Conservation (phyloP, 345 rosid species). For the Salix arbutifolia region DNA sequence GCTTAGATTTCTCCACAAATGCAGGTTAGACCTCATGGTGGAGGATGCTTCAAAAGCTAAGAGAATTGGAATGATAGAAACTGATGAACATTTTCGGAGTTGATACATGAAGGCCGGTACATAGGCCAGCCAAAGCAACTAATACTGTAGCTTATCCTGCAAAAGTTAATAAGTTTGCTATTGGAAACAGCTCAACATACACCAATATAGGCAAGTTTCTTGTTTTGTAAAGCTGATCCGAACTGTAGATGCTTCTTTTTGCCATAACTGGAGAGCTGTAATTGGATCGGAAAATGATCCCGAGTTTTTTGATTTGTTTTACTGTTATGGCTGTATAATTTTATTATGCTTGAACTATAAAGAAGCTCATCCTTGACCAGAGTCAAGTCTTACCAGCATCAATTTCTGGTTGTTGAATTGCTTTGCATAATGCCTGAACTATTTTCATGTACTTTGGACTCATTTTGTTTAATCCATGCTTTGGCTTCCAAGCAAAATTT, state of each 20-base stretch:
- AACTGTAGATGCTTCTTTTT: slow-evolving; percentile 26
- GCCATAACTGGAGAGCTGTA: slow-evolving; percentile 21
- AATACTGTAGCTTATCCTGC: slow-evolving; percentile 12
- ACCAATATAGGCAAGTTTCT: slow-evolving; percentile 21
- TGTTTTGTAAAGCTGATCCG: slow-evolving; percentile 16
- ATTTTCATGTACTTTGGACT: not conserved
- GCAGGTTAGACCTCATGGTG: not conserved
- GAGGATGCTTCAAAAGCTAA: not conserved
- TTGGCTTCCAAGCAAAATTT: not conserved
- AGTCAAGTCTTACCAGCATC: slow-evolving; percentile 20
- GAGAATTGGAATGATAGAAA: slow-evolving; percentile 8
- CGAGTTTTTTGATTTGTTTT: not conserved
- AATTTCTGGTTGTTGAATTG: not conserved
- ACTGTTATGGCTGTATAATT: slow-evolving; percentile 10
- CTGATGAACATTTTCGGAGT: slow-evolving; percentile 2
- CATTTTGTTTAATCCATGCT: not conserved
- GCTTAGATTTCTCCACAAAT: not conserved
- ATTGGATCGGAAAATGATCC: slow-evolving; percentile 14
- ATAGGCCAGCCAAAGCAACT: slow-evolving; percentile 12
- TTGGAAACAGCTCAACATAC: slow-evolving; percentile 17
- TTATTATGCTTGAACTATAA: slow-evolving; percentile 1
- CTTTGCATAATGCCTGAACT: not conserved
- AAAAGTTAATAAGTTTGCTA: slow-evolving; percentile 8
- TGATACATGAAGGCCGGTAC: slow-evolving; percentile 1
- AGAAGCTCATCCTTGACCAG: slow-evolving; percentile 21